Evolutionary conservation across 495 filamentous ascomycete species (phyloP).

Genomic region (Aspergillus kassunensis): DNA sequence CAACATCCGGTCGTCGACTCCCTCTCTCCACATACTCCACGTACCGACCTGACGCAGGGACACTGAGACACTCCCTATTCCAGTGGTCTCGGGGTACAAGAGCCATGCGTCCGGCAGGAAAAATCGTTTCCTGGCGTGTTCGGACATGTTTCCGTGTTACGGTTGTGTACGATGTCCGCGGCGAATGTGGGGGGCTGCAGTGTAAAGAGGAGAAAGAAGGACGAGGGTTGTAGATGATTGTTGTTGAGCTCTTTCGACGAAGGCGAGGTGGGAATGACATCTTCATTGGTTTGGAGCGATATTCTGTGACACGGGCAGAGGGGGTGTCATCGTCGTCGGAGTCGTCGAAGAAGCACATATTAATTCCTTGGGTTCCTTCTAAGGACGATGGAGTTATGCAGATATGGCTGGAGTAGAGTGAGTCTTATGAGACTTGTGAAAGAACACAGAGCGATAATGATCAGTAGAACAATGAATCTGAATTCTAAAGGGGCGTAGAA

Average conservation of each 20-base stretch:
- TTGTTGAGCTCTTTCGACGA: conserved; percentile 4
- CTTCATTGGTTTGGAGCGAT: conserved; percentile 4
- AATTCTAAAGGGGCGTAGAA: neutral
- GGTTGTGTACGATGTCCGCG: conserved; percentile 16
- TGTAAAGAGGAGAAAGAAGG: neutral
- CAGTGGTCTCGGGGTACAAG: neutral
- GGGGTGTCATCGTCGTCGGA: conserved; percentile 8
- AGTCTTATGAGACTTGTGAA: neutral
- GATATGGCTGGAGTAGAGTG: neutral
- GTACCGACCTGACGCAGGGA: neutral
- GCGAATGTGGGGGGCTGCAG: conserved; percentile 7
- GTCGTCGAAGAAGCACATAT: conserved; percentile 20
- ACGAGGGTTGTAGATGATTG: conserved; percentile 2
- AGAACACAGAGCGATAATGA: neutral
- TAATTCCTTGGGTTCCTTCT: neutral
- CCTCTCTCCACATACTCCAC: conserved; percentile 15
- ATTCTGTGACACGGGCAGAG: conserved; percentile 17
- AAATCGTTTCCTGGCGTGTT: conserved; percentile 13
- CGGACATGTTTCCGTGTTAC: conserved; percentile 11
- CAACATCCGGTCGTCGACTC: neutral
- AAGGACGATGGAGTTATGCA: neutral
- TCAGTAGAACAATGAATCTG: neutral
- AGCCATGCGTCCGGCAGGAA: neutral
- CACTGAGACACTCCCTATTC: neutral
- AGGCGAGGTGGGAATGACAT: conserved; percentile 8